Evolutionary conservation across 768 basidiomycete genomes (phyloP), one percentile per base, ranked within the genome.

Genomic region (Podaxis pistillaris): DNA sequence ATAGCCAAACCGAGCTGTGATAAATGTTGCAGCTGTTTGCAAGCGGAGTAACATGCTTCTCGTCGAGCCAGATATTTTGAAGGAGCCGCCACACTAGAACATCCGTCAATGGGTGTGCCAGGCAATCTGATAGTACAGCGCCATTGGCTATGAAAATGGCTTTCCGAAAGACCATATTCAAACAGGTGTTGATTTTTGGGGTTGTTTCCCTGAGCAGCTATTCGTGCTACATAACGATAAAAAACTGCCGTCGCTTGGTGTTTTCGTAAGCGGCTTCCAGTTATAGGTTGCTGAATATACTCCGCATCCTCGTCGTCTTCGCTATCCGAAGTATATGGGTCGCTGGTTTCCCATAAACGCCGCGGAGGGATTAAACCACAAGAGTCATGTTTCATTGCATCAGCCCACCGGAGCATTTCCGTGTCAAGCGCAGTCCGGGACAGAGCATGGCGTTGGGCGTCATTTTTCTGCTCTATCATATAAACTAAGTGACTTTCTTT

Each of bases 381-480:
- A 44, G 71, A 68, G 15, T 67, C 70, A n/a, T 71, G 72, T 58
- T 71, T 72, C n/a, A 85, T 66, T 3, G 74, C 73, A 55, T 83
- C 74, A 6, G 81, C 78, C 88, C 89, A 89, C 38, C 67, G 68
- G 58, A 74, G 66, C 70, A 85, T 78, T 17, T 73, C 72, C 8
- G 76, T 70, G 57, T 79, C 74, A 12, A 76, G 65, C 37, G 74
- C 75, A 6, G 79, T 77, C 13, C 71, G 76, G 26, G 79, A 74
- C n/a, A 91, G 60, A 38, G 81, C 77, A 47, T 79, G 83, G 24
- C 81, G 82, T 66, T 89, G 86, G 13, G 70, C 66, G 62, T 84
- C 82, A 64, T 85, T 86, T 3, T 78, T 81, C 64, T 79, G 77
- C 69, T 91, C 85, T 22, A 81, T 78, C 82, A 92, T 82, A 68